Conservation (phyloP, 129 eudicot species). For the Mikania micrantha region DNA sequence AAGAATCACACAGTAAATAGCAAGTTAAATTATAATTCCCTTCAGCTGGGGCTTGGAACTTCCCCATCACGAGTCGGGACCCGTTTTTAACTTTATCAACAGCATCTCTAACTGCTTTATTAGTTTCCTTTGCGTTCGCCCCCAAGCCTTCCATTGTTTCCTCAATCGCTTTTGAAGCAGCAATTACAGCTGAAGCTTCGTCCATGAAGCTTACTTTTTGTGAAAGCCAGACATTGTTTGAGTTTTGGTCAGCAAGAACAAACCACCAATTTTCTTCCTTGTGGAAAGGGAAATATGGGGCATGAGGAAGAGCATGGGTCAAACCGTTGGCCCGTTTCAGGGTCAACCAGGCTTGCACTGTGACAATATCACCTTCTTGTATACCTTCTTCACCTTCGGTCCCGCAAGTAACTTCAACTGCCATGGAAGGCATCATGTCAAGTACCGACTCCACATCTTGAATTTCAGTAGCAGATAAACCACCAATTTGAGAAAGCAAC, state of each 20-base stretch:
- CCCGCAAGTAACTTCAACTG: constrained; percentile 68
- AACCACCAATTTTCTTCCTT: constrained; percentile 87
- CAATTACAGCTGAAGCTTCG: constrained; percentile 57
- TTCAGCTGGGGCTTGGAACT: constrained; percentile 74
- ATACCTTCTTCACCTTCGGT: constrained; percentile 98
- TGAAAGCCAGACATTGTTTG: constrained; percentile 77
- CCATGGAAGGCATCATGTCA: constrained; percentile 64
- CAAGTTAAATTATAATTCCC: constrained; percentile 69
- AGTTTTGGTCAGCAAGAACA: constrained; percentile 66
- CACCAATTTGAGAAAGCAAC: constrained; percentile 60
- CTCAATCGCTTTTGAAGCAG: constrained; percentile 68
- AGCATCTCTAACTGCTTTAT: constrained; percentile 54
- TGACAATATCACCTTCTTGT: constrained; percentile 89
- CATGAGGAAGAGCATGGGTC: constrained; percentile 75
- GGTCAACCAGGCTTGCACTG: constrained; percentile 77
- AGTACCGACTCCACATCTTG: constrained; percentile 80
- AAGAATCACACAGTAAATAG: constrained; percentile 72
- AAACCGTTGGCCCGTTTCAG: constrained; percentile 65
- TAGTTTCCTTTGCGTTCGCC: constrained; percentile 45
- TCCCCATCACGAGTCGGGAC: constrained; percentile 71
- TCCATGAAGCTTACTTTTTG: constrained; percentile 81
- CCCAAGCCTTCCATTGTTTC: constrained; percentile 79
- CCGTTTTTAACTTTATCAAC: constrained; percentile 70
- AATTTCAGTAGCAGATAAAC: constrained; percentile 48
- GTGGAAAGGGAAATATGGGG: constrained; percentile 80